Conservation (phyloP, 306 rosid genomes). For the Alnus glutinosa region DNA sequence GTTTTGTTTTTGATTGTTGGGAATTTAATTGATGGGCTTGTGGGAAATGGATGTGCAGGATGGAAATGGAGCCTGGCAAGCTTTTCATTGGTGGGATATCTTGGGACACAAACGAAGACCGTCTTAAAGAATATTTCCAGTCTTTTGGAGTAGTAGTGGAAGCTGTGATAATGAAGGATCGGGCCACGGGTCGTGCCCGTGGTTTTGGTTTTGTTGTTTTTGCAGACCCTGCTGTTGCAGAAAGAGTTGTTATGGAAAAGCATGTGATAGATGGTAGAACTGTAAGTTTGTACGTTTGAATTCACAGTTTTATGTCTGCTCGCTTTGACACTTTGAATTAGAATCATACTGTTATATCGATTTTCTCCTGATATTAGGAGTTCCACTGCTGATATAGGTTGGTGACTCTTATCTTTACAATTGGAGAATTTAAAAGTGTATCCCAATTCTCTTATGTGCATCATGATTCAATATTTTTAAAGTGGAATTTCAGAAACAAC, state of each 20-base stretch:
- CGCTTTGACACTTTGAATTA: not conserved
- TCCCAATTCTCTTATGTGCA: slow-evolving; percentile 2
- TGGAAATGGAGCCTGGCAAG: slow-evolving; percentile 79
- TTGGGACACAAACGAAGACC: slow-evolving; percentile 65
- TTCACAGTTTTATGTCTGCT: not conserved
- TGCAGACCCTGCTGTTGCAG: slow-evolving; percentile 55
- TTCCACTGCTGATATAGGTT: not conserved
- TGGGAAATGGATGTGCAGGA: slow-evolving; percentile 39
- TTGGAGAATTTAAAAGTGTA: slow-evolving; percentile 2
- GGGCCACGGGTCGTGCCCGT: slow-evolving; percentile 58
- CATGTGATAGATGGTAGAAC: slow-evolving; percentile 60
- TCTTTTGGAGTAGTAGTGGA: slow-evolving; percentile 51
- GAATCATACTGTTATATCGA: slow-evolving; percentile 18
- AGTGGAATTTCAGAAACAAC: slow-evolving; percentile 11
- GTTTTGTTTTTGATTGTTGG: not conserved
- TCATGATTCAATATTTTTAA: not conserved
- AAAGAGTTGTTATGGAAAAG: slow-evolving; percentile 52
- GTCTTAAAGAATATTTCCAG: slow-evolving; percentile 57
- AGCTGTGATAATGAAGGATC: slow-evolving; percentile 64
- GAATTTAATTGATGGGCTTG: slow-evolving; percentile 23
- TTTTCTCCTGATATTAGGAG: slow-evolving; percentile 11
- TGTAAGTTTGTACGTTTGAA: slow-evolving; percentile 41
- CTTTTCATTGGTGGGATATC: slow-evolving; percentile 89
- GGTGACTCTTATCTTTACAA: slow-evolving; percentile 5
- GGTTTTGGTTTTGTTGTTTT: slow-evolving; percentile 60